Conservation (phyloP, 306 rosid genomes). For the Hippophae rhamnoides region DNA sequence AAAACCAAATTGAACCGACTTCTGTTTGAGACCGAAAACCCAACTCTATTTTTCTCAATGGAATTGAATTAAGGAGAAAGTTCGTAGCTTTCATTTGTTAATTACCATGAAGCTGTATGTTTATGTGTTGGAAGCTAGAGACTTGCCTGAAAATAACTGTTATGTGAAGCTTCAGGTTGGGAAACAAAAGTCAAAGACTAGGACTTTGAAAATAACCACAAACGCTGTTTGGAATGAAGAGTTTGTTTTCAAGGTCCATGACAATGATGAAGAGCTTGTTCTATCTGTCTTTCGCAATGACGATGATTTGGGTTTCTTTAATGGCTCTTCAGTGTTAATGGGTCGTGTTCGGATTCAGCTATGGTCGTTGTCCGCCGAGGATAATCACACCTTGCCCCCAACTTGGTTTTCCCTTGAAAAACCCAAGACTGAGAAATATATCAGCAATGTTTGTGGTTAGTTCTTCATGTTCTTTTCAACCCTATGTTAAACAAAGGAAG, state of each 20-base stretch:
- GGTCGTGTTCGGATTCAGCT: constrained; percentile 56
- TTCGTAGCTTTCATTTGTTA: not conserved
- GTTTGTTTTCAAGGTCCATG: constrained; percentile 52
- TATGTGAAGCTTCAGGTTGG: constrained; percentile 63
- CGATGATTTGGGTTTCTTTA: constrained; percentile 24
- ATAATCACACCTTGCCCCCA: constrained; percentile 45
- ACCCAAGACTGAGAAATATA: constrained; percentile 34
- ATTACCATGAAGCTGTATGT: constrained; percentile 49
- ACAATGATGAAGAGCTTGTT: constrained; percentile 39
- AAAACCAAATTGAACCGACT: constrained; percentile 19
- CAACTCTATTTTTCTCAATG: not conserved
- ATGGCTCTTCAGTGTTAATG: constrained; percentile 29
- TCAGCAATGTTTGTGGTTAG: constrained; percentile 56
- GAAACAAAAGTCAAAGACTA: constrained; percentile 50
- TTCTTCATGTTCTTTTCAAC: not conserved
- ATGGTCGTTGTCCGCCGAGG: constrained; percentile 34
- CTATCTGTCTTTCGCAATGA: constrained; percentile 30
- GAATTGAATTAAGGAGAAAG: not conserved
- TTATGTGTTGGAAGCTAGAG: constrained; percentile 60
- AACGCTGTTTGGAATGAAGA: constrained; percentile 68
- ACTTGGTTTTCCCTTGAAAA: constrained; percentile 57
- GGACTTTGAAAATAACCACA: constrained; percentile 29
- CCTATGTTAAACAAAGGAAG: not conserved
- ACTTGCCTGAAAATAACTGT: constrained; percentile 36
- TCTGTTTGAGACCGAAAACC: not conserved